These are phyloP conservation scores for Fusarium liriodendri DNA, from an alignment of 2,329 filamentous ascomycete species.

Conservation along the genomic window DNA sequence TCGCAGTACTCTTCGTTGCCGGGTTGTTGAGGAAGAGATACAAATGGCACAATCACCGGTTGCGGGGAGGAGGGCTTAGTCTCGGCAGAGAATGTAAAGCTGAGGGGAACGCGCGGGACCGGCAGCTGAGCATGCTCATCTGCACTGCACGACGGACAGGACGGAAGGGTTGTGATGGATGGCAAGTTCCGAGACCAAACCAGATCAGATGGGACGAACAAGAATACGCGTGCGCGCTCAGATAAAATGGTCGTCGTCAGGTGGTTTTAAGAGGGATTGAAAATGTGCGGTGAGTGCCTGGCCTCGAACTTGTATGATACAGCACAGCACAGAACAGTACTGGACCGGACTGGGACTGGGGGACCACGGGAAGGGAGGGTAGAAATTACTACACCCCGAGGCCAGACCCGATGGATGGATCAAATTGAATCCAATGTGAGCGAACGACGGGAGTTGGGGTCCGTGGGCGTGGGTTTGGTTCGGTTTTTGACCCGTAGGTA, in stretches of 20 bases:
- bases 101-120: conserved; percentile 35
- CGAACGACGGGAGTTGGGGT: conserved; percentile 3
- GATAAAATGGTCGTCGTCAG: conserved; percentile 21
- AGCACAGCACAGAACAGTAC: neutral
- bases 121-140: conserved; percentile 32
- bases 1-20: neutral
- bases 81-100: conserved; percentile 35
- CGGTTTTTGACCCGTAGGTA: neutral
- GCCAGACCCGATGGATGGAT: neutral
- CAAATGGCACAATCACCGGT: conserved; percentile 33
- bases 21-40: conserved; percentile 13
- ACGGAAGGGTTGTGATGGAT: neutral
- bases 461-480: conserved; percentile 2
- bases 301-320: neutral
- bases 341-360: neutral
- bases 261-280: conserved; percentile 26
- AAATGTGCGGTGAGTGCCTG: conserved; percentile 29
- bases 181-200: neutral
- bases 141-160: conserved; percentile 1
- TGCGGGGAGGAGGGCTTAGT: conserved; percentile 43
- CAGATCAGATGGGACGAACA: conserved; percentile 4
- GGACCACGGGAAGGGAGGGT: neutral
- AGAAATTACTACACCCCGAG: conserved; percentile 14
- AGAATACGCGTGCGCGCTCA: conserved; percentile 15
- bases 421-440: neutral